phyloP scores from a whole-genome alignment of 164 flowering plant species.

The Hamamelis virginiana region DNA sequence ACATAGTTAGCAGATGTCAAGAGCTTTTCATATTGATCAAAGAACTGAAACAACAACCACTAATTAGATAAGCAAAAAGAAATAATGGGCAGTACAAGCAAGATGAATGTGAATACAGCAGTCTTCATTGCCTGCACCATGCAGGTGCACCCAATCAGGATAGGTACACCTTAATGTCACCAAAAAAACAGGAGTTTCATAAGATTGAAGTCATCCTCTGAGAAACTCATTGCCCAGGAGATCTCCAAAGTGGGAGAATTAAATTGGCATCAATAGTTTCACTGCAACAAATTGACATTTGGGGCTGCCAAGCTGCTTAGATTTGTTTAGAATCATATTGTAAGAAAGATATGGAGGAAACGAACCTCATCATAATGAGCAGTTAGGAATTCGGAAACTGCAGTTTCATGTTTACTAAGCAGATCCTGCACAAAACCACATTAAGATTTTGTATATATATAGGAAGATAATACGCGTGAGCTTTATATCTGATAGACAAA shows the following conservation, averaged over 20 bases:
- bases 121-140: conserved; percentile 3
- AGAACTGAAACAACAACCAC: conserved; percentile 62
- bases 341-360: not conserved
- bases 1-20: conserved; percentile 88
- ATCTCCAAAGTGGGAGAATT: not conserved
- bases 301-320: not conserved
- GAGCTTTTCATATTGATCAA: conserved; percentile 74
- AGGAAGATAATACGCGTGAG: not conserved
- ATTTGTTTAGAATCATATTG: conserved; percentile 2
- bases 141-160: conserved; percentile 3
- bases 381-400: conserved; percentile 68
- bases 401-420: conserved; percentile 74
- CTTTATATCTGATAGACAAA: not conserved
- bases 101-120: conserved; percentile 1
- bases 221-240: conserved; percentile 9
- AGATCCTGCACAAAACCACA: conserved; percentile 62
- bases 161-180: not conserved
- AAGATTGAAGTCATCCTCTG: not conserved
- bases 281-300: not conserved
- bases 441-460: conserved; percentile 1
- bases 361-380: conserved; percentile 85
- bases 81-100: conserved; percentile 2
- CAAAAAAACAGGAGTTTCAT: conserved; percentile 1
- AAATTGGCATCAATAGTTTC: not conserved
- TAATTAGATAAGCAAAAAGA: conserved; percentile 17